Percentiles rank a stretch among this genome's conserved stretches.
Conservation (phyloP, 1,284 basidiomycete genomes). For the Ustilago vetiveriae region DNA sequence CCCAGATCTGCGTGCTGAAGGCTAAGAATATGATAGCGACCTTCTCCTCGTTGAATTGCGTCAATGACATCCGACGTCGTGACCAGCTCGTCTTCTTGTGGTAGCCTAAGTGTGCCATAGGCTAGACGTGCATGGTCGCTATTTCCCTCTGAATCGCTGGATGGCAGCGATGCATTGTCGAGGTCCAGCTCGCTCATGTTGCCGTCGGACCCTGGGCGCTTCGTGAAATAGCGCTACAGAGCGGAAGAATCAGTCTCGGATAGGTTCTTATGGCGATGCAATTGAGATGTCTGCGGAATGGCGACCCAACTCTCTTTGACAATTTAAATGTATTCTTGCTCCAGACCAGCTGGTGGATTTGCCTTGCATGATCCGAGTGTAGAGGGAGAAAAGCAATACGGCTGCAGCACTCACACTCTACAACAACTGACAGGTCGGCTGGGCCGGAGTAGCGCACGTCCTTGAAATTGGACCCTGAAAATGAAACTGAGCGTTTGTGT, state of each 20-base stretch:
- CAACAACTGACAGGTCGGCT: conserved; percentile 16
- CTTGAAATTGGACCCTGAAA: conserved; percentile 36
- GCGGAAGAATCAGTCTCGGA: too few species aligned
- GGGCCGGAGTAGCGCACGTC: background rate
- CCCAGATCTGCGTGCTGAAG: conserved; percentile 14
- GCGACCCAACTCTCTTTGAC: too few species aligned
- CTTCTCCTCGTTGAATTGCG: background rate
- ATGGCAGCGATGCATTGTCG: conserved; percentile 20
- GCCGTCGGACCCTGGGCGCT: background rate
- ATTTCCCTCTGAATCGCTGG: conserved; percentile 1
- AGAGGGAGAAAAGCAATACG: too few species aligned
- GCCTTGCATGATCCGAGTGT: background rate
- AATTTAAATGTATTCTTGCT: too few species aligned
- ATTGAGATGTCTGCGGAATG: too few species aligned
- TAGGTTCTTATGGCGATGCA: too few species aligned
- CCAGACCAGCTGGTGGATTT: background rate
- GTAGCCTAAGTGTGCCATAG: conserved; percentile 17
- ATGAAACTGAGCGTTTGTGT: too few species aligned
- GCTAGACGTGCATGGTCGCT: background rate
- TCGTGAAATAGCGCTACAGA: background rate
- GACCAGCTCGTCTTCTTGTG: conserved; percentile 13
- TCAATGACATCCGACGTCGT: background rate
- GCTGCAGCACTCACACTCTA: too few species aligned
- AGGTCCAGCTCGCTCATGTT: conserved; percentile 10
- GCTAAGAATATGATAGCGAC: conserved; percentile 17